These are phyloP conservation scores for Lentinula novae-zelandiae DNA, from an alignment of 1,284 basidiomycete species.

Conservation along the genomic window DNA sequence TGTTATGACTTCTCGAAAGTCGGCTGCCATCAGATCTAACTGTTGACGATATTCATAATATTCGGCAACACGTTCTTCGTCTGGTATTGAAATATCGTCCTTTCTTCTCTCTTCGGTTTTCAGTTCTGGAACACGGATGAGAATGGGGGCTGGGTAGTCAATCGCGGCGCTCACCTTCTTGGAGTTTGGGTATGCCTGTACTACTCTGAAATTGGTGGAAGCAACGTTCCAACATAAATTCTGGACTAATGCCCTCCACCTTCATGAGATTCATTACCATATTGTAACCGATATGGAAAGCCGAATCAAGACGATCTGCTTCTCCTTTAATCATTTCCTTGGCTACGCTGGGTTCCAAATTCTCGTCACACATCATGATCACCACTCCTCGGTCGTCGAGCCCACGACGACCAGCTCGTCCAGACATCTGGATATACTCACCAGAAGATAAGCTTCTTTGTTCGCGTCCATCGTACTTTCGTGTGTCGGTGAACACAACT, in stretches of 20 bases:
- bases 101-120: conserved; percentile 70
- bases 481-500: conserved; percentile 93
- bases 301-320: conserved; percentile 95
- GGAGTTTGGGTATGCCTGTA: conserved; percentile 82
- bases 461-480: conserved; percentile 96
- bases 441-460: conserved; percentile 89
- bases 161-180: conserved; percentile 58
- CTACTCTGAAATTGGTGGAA: conserved; percentile 99
- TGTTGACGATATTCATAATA: conserved; percentile 93
- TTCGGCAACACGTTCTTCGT: conserved; percentile 82
- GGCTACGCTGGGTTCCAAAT: conserved; percentile 88
- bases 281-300: conserved; percentile 99
- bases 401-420: conserved; percentile 95
- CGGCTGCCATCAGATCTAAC: conserved; percentile 82
- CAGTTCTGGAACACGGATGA: conserved; percentile 53
- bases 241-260: conserved; percentile 97
- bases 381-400: conserved; percentile 99
- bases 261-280: conserved; percentile 99
- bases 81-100: conserved; percentile 68
- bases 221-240: conserved; percentile 97
- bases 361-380: conserved; percentile 99
- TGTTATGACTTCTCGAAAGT: conserved; percentile 90
- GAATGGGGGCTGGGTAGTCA: conserved; percentile 2
- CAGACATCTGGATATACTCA: conserved; percentile 99
- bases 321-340: conserved; percentile 99